Base-by-base conservation (phyloP, 768 basidiomycete species). In the Rhizopogon sp. region DNA sequence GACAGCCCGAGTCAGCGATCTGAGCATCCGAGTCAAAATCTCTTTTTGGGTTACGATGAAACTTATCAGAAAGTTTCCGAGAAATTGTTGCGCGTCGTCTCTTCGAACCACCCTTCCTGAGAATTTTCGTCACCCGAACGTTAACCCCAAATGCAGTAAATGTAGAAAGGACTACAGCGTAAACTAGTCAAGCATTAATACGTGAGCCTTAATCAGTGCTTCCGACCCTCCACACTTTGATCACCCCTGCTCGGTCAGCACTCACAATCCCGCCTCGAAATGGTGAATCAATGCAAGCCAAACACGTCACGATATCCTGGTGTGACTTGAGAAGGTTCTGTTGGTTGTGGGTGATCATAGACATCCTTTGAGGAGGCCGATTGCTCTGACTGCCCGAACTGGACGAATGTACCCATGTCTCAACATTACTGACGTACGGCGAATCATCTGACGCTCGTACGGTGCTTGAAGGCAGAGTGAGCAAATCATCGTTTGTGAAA, bases 181-280 rank as follows among this genome's bases (percentile, higher is more conserved):
- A 17, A 35, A 11, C 8, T 22, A 51, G 14, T 22, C 5, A 14
- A 57, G 14, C 33, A 13, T n/a, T 10, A 25, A 56, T 49, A 53
- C 41, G 46, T 35, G 25, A 33, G 22, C 42, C 53, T 60, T 63
- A 72, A 33, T 80, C 79, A 4, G 74, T 67, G 43, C 73, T 64
- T 20, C 90, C 89, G 20, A 90, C 80, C 55, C 85, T 78, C 88
- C 89, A 98, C 0, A 97, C 88, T 68, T 97, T 98, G 60, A 98
- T 79, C 17, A 86, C 85, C 3, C 97, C 97, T 20, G 87, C 79
- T 45, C 92, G 79, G 67, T 98, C 96, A 2, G 90, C 96, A 58
- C 88, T 93, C n/a, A 98, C 81, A 44, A 97, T 80, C 1, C 93
- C 90, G 25, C 93, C 93, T 53, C 90, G 81, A 72, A 98, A 98